Percentiles rank a stretch among this genome's conserved stretches.
Conservation (phyloP, 2,329 filamentous ascomycete genomes). For the Tolypocladium amazonense region DNA sequence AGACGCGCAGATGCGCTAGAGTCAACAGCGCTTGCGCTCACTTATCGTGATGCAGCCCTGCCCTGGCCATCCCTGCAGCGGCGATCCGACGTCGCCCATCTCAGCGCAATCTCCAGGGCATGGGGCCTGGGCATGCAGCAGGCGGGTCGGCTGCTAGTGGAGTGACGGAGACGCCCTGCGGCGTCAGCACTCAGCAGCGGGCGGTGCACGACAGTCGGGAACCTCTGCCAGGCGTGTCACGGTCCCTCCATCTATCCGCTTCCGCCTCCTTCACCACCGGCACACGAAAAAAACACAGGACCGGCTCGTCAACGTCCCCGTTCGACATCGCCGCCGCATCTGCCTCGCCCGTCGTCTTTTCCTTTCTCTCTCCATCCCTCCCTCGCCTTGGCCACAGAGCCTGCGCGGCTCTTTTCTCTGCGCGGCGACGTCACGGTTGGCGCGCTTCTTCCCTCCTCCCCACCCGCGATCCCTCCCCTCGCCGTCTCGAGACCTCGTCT, state of each 20-base stretch:
- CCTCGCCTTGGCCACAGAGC: neutral
- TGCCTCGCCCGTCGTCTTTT: neutral
- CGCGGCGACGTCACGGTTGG: neutral
- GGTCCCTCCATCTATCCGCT: neutral
- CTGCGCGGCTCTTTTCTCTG: neutral
- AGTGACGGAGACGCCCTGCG: neutral
- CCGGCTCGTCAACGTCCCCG: neutral
- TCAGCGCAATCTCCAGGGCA: slow-evolving; percentile 8
- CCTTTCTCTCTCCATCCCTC: neutral
- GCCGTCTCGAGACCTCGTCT: neutral
- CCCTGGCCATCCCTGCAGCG: slow-evolving; percentile 18
- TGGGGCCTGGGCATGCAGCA: neutral
- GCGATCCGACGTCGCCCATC: slow-evolving; percentile 18
- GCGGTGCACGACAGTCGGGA: neutral
- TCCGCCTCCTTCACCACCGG: neutral
- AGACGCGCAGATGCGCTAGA: slow-evolving; percentile 14
- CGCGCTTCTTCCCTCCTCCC: slow-evolving; percentile 2
- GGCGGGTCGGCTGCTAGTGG: neutral
- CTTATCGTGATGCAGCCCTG: slow-evolving; percentile 9
- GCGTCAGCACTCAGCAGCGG: neutral
- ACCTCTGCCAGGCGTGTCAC: neutral
- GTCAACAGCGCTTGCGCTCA: slow-evolving; percentile 12
- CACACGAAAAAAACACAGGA: neutral
- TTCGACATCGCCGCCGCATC: neutral
- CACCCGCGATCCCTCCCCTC: slow-evolving; percentile 3